These are phyloP conservation scores for Neurospora sp. DNA, from an alignment of 495 filamentous ascomycete species.

Conservation along the genomic window DNA sequence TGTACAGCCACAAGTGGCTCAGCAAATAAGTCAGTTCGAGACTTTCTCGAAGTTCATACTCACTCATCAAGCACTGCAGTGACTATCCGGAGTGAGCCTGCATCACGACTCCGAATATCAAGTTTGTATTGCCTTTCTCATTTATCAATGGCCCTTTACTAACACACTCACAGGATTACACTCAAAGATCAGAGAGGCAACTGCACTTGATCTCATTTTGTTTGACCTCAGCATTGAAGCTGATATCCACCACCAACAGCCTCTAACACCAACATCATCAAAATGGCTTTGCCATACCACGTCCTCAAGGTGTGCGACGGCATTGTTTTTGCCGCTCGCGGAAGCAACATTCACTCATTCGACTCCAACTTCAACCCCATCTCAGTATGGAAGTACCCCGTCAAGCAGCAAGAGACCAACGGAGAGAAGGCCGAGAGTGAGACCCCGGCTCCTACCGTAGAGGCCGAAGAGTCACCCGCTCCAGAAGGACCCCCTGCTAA, in stretches of 20 bases:
- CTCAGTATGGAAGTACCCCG: slow-evolving; percentile 32
- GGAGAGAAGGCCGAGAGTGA: slow-evolving; percentile 1
- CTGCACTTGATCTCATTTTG: neutral
- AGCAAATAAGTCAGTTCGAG: neutral
- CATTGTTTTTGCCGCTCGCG: slow-evolving; percentile 33
- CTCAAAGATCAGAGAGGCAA: neutral
- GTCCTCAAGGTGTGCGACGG: slow-evolving; percentile 28
- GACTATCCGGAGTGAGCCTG: neutral
- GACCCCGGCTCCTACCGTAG: neutral
- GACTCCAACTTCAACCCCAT: slow-evolving; percentile 22
- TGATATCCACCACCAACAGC: neutral
- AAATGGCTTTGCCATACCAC: slow-evolving; percentile 32
- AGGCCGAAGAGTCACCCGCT: slow-evolving; percentile 8
- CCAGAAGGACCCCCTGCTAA: slow-evolving; percentile 24
- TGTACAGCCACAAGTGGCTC: slow-evolving; percentile 16
- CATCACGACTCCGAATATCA: neutral
- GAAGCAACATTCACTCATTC: slow-evolving; percentile 31
- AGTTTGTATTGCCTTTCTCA: neutral
- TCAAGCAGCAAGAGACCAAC: slow-evolving; percentile 1
- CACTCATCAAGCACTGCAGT: neutral
- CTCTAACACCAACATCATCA: neutral
- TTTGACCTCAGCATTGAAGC: neutral
- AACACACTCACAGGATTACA: neutral
- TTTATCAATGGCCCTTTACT: neutral
- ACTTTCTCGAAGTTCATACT: neutral